phyloP scores from a whole-genome alignment of 73 alveolate species.

The Symbiodinium pilosum region DNA sequence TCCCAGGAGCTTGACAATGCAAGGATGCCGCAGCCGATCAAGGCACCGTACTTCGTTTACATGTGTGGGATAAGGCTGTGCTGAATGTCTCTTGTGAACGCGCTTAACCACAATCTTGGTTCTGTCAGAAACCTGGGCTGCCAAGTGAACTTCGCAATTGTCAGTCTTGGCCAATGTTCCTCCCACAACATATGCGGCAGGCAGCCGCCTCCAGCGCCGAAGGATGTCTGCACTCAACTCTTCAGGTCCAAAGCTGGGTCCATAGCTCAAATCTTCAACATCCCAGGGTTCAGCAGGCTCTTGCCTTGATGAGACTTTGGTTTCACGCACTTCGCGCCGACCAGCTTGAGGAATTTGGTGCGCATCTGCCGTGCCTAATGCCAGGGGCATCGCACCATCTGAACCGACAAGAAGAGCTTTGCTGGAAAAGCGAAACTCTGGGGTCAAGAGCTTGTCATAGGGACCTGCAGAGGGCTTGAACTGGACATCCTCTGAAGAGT shows the following conservation, averaged over 20 bases:
- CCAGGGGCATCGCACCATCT: background rate
- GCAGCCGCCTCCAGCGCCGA: background rate
- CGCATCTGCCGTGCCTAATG: background rate
- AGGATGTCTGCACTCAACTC: background rate
- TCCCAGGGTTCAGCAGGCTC: conserved; percentile 31
- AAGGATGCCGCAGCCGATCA: conserved; percentile 32
- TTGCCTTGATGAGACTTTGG: no score
- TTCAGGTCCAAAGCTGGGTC: conserved; percentile 79
- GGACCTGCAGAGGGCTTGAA: no score
- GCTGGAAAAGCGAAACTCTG: background rate
- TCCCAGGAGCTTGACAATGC: conserved; percentile 49
- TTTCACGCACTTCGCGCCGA: background rate
- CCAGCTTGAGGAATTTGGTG: background rate
- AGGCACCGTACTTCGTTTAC: conserved; percentile 79
- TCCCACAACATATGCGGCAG: conserved; percentile 39
- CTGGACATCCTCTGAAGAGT: no score
- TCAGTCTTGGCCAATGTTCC: conserved; percentile 74
- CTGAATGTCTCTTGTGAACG: background rate
- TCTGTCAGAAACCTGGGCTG: conserved; percentile 2
- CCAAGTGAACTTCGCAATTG: conserved; percentile 63
- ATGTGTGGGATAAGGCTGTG: conserved; percentile 63
- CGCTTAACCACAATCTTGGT: conserved; percentile 62
- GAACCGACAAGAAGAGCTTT: background rate
- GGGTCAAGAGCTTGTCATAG: no score
- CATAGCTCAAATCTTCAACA: conserved; percentile 54